Evolutionary conservation across 441 rosid species (phyloP).

Genomic region (Syzygium syzygioides): DNA sequence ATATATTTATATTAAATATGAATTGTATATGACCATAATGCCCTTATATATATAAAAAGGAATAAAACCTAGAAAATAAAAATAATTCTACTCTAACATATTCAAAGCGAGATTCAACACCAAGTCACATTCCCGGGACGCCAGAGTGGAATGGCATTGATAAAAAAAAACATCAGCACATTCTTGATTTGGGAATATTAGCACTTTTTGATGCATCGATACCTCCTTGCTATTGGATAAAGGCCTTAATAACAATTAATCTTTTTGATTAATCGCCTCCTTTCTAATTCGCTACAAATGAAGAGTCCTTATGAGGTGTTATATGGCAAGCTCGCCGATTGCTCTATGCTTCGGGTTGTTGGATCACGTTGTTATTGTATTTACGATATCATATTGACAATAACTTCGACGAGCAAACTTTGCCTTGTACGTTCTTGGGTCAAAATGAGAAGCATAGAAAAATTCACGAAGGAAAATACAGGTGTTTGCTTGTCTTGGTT

Average conservation of each 20-base stretch:
- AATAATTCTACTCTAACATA: too few relatives aligned
- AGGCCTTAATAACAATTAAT: not conserved
- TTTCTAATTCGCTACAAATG: not conserved
- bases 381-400: not conserved
- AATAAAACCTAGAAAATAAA: too few relatives aligned
- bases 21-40: too few relatives aligned
- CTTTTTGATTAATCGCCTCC: not conserved
- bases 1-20: too few relatives aligned
- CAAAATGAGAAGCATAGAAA: not conserved
- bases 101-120: not conserved
- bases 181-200: not conserved
- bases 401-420: not conserved
- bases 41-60: too few relatives aligned
- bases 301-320: not conserved
- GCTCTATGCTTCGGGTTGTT: not conserved
- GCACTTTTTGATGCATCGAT: not conserved
- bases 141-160: not conserved
- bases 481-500: not conserved
- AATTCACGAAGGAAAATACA: not conserved
- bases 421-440: not conserved
- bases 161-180: too few relatives aligned
- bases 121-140: too few relatives aligned
- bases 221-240: not conserved
- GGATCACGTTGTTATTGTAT: not conserved
- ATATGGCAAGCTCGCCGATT: not conserved